A percentile compares a stretch with the other conserved stretches of the same genome.
Conservation (phyloP, 169 alveolate genomes). For the Cryptosporidium parvum region DNA sequence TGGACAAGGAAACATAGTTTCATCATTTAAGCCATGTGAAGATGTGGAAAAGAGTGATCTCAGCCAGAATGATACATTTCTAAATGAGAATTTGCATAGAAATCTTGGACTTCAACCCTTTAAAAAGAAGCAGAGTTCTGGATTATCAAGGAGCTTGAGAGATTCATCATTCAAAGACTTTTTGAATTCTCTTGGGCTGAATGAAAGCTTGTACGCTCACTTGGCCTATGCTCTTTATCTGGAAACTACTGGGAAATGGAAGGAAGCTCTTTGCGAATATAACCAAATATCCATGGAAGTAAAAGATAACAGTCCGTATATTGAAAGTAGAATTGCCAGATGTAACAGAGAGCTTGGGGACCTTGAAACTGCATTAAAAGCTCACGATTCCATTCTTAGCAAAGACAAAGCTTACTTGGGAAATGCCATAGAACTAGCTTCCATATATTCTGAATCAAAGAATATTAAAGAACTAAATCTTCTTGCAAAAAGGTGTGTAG, state of each 20-base stretch:
- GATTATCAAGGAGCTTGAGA: not conserved
- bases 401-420: slow-evolving; percentile 15
- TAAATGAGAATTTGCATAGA: slow-evolving; percentile 23
- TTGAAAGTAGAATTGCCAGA: slow-evolving; percentile 37
- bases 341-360: slow-evolving; percentile 58
- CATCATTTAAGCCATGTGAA: not conserved
- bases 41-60: not conserved
- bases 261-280: slow-evolving; percentile 48
- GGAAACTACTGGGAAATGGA: slow-evolving; percentile 44
- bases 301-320: slow-evolving; percentile 9
- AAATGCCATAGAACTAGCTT: slow-evolving; percentile 34
- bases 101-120: slow-evolving; percentile 54
- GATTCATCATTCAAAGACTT: slow-evolving; percentile 55
- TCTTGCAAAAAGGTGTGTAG: slow-evolving; percentile 48
- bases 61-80: not conserved
- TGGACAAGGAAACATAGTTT: not conserved
- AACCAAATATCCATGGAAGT: not conserved
- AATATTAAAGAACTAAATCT: slow-evolving; percentile 37
- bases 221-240: slow-evolving; percentile 43
- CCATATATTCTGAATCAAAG: slow-evolving; percentile 32
- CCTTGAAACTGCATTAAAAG: not conserved
- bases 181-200: slow-evolving; percentile 37
- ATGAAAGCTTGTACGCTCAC: slow-evolving; percentile 13
- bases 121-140: slow-evolving; percentile 13
- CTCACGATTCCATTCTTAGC: slow-evolving; percentile 10